These are phyloP conservation scores for Bruguiera hainesii DNA, from an alignment of 441 rosid genomes.

Conservation along the genomic window DNA sequence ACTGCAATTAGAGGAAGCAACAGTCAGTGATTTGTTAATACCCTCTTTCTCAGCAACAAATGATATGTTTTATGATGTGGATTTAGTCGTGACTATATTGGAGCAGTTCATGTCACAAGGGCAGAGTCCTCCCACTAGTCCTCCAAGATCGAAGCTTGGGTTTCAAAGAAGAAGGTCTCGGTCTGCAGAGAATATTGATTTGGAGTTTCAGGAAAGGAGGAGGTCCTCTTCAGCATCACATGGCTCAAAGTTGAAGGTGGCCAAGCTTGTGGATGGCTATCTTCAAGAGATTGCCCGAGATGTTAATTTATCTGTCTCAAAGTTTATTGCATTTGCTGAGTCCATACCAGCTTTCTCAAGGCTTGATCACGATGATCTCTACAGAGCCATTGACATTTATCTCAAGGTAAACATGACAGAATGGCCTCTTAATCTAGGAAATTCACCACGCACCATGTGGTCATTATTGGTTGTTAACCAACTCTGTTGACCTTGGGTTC, in stretches of 20 bases:
- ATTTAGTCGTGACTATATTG: constrained; percentile 61
- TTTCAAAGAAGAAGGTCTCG: constrained; percentile 81
- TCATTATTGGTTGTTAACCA: constrained; percentile 38
- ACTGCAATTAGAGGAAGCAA: constrained; percentile 82
- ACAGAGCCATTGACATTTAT: constrained; percentile 85
- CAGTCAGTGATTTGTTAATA: constrained; percentile 56
- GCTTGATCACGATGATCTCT: constrained; percentile 78
- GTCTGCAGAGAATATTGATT: constrained; percentile 75
- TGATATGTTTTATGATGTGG: constrained; percentile 53
- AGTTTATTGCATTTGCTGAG: constrained; percentile 72
- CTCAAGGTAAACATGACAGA: constrained; percentile 58
- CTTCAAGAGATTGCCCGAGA: constrained; percentile 78
- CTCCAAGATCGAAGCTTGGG: constrained; percentile 59
- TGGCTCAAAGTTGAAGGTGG: constrained; percentile 61
- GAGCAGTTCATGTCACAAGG: constrained; percentile 68
- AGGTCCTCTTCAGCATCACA: constrained; percentile 90
- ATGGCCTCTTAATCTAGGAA: background rate
- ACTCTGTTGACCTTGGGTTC: constrained; percentile 43
- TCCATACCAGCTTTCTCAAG: constrained; percentile 68
- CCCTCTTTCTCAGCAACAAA: constrained; percentile 55
- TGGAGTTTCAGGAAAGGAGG: constrained; percentile 77
- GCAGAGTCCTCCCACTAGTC: constrained; percentile 55
- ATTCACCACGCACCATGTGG: constrained; percentile 19
- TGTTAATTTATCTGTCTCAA: constrained; percentile 58
- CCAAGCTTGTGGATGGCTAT: constrained; percentile 76